These are phyloP conservation scores for Juglanconis oblonga DNA, from an alignment of 2,329 filamentous ascomycete genomes.

Conservation along the genomic window DNA sequence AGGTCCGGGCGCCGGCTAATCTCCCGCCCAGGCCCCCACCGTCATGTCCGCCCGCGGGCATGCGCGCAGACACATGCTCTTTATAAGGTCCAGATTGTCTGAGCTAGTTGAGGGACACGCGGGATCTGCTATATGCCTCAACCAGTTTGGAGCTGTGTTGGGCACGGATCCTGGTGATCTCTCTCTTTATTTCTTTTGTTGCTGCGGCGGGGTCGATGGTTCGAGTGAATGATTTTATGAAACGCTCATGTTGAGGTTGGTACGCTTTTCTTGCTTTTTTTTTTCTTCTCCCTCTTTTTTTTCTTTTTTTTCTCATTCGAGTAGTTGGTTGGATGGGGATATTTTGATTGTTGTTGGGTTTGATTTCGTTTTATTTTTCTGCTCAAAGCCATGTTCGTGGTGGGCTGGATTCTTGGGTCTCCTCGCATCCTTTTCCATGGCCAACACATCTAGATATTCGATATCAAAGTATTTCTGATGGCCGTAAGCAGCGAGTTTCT, in stretches of 20 bases:
- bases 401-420: too few species aligned
- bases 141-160: constrained; percentile 3
- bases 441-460: too few species aligned
- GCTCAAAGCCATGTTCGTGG: too few species aligned
- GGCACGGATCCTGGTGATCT: constrained; percentile 3
- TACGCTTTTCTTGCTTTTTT: not conserved
- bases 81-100: not conserved
- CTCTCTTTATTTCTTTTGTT: not conserved
- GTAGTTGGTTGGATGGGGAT: too few species aligned
- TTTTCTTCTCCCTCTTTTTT: not conserved
- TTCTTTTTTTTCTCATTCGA: not conserved
- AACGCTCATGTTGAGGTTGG: not conserved
- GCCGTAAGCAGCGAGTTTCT: too few species aligned
- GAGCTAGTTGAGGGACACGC: not conserved
- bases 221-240: not conserved
- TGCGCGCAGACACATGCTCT: not conserved
- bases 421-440: too few species aligned
- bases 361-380: not conserved
- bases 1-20: not conserved
- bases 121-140: not conserved
- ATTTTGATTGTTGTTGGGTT: not conserved
- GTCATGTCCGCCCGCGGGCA: not conserved
- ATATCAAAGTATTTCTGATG: too few species aligned
- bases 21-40: not conserved
- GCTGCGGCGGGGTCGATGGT: not conserved